A percentile compares a stretch with the other conserved stretches of the same genome.
Evolutionary conservation across 2,329 filamentous ascomycete genomes (phyloP).

Genomic region (Mycosphaerella sp.): DNA sequence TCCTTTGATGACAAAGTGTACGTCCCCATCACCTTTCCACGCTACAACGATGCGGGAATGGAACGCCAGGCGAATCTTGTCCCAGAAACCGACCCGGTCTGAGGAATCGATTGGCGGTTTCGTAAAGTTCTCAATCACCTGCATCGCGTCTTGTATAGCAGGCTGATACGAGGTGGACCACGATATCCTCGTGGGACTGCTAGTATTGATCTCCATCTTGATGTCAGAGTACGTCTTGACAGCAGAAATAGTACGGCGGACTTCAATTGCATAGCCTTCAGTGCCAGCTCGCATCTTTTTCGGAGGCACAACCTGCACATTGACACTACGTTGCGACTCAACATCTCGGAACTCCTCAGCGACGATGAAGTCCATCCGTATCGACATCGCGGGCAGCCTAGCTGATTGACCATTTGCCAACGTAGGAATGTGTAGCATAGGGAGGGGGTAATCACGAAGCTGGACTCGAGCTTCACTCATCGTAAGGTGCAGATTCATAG

Average conservation of each 20-base stretch:
- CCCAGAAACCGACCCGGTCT: conserved; percentile 94
- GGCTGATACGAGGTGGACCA: conserved; percentile 98
- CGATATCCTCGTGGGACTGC: conserved; percentile 83
- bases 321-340: conserved; percentile 72
- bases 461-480: conserved; percentile 86
- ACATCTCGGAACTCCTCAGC: conserved; percentile 83
- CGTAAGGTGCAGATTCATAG: conserved; percentile 80
- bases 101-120: conserved; percentile 92
- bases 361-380: conserved; percentile 88
- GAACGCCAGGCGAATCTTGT: conserved; percentile 91
- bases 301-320: conserved; percentile 77
- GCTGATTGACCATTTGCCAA: conserved; percentile 74
- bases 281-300: conserved; percentile 51
- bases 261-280: conserved; percentile 71
- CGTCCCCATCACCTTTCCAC: conserved; percentile 94
- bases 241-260: conserved; percentile 83
- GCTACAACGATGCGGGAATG: conserved; percentile 83
- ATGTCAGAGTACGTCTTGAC: conserved; percentile 97
- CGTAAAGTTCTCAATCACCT: conserved; percentile 94
- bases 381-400: conserved; percentile 69
- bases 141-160: conserved; percentile 99
- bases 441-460: conserved; percentile 87
- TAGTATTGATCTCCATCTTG: conserved; percentile 85
- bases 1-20: conserved; percentile 83
- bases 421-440: conserved; percentile 80